Percentiles rank a stretch among this genome's conserved stretches.
These are phyloP conservation scores for Basidiobolus meristosporus DNA, from an alignment of 371 early-diverging fungal species.

Conservation along the genomic window DNA sequence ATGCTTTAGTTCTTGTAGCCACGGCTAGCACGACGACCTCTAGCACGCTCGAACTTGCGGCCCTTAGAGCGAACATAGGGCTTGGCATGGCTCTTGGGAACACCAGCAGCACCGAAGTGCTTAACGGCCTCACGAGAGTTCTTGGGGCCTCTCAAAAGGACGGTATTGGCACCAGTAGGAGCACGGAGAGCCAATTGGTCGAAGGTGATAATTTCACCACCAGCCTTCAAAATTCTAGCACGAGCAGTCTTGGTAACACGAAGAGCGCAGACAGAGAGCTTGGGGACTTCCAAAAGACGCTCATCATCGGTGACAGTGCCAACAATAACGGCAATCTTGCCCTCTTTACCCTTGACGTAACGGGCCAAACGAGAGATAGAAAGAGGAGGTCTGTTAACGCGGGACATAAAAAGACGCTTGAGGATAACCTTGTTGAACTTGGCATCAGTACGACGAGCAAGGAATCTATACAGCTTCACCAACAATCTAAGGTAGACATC, in stretches of 20 bases:
- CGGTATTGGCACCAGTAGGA: too few species aligned
- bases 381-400: too few species aligned
- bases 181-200: conserved; percentile 96
- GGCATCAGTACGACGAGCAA: conserved; percentile 94
- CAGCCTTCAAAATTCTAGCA: conserved; percentile 92
- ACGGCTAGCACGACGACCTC: too few species aligned
- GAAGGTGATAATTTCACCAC: conserved; percentile 94
- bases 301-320: conserved; percentile 94
- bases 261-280: conserved; percentile 89
- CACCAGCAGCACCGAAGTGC: conserved; percentile 85
- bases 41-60: too few species aligned
- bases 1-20: too few species aligned
- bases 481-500: too few species aligned
- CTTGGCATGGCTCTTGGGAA: conserved; percentile 68
- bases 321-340: conserved; percentile 81
- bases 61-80: conserved; percentile 97
- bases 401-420: too few species aligned
- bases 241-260: conserved; percentile 88
- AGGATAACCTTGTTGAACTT: conserved; percentile 96
- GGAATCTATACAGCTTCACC: conserved; percentile 96
- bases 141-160: too few species aligned
- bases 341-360: too few species aligned
- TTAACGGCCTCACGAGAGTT: conserved; percentile 88
- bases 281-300: conserved; percentile 84
- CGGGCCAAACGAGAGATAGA: too few species aligned